phyloP scores from a whole-genome alignment of 345 rosid species.

The Eucalyptus polybractea region DNA sequence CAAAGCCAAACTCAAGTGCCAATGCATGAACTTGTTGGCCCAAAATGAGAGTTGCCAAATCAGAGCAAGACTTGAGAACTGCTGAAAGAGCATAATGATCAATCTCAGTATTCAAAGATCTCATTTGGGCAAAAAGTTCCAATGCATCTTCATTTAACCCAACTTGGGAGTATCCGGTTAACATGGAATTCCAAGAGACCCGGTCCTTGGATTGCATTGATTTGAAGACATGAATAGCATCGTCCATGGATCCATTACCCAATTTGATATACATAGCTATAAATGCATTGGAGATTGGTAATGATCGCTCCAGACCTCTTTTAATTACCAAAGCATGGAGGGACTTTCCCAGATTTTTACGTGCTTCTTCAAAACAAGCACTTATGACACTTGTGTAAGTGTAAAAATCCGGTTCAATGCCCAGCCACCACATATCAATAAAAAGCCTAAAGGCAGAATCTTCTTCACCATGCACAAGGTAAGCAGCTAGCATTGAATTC shows the following conservation, averaged over 20 bases:
- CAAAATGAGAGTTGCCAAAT: constrained; percentile 53
- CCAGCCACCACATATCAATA: constrained; percentile 27
- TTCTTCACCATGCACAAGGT: constrained; percentile 31
- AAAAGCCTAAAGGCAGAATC: constrained; percentile 39
- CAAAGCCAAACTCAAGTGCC: constrained; percentile 39
- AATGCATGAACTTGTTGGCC: constrained; percentile 63
- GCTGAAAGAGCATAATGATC: constrained; percentile 70
- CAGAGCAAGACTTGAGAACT: constrained; percentile 65
- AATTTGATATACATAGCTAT: constrained; percentile 52
- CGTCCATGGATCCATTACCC: constrained; percentile 28
- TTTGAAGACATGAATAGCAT: constrained; percentile 33
- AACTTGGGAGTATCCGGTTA: constrained; percentile 55
- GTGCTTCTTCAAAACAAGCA: constrained; percentile 29
- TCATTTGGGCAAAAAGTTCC: constrained; percentile 35
- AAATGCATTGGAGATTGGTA: constrained; percentile 48
- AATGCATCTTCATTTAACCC: constrained; percentile 46
- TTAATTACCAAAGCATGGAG: constrained; percentile 51
- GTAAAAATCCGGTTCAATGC: constrained; percentile 42
- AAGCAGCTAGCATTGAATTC: constrained; percentile 69
- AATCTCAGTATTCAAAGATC: constrained; percentile 27
- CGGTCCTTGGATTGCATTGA: constrained; percentile 46
- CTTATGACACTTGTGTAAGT: constrained; percentile 61
- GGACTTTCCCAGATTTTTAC: constrained; percentile 25
- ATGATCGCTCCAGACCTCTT: constrained; percentile 44
- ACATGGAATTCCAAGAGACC: constrained; percentile 65